Evolutionary conservation across 2,329 filamentous ascomycete species (phyloP), one percentile per base, ranked within the genome.

Genomic region (Colletotrichum siamense): DNA sequence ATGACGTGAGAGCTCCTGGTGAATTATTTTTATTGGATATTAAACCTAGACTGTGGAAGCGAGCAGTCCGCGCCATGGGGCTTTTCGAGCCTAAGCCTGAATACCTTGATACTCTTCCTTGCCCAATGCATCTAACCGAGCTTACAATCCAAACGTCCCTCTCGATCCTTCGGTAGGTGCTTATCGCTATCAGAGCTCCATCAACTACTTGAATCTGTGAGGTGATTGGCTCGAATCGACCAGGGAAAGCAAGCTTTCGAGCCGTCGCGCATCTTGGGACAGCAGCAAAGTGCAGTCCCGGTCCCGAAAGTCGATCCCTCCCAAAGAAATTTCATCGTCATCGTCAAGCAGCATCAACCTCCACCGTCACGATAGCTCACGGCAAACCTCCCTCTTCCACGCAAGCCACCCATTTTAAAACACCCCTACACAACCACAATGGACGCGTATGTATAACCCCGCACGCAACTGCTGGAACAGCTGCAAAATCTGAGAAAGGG

Each of bases 241-340:
- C 44, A n/a, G 68, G 70, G 72, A 73, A 71, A 62, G 71, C 71
- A 76, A 77, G 71, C 75, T 75, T 65, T 65, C 69, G 6, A 36
- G 59, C 39, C 34, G 34, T 26, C 39, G 59, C 69, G 69, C 44
- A 65, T 65, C 22, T 62, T 36, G 59, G 59, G 30, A 39, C 30
- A 69, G 34, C 44, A 61, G 66, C 24, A 32, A 61, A 69, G 52
- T 61, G 55, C 69, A 66, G 36, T 72, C 24, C 59, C 26, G 26
- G 44, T 30, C 57, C 44, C 36, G 63, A 64, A 68, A 52, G 75
- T 72, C 62, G 62, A 69, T 66, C 61, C 32, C 39, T 65, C 28
- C 70, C 64, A 71, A 78, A 78, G 77, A 78, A 78, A 78, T 77
- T 78, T 78, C 75, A 77, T 77, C 74, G 69, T 77, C 77, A 71